Base-by-base conservation (phyloP, 108 stramenopile genomes). In the Conticribra guillardii region DNA sequence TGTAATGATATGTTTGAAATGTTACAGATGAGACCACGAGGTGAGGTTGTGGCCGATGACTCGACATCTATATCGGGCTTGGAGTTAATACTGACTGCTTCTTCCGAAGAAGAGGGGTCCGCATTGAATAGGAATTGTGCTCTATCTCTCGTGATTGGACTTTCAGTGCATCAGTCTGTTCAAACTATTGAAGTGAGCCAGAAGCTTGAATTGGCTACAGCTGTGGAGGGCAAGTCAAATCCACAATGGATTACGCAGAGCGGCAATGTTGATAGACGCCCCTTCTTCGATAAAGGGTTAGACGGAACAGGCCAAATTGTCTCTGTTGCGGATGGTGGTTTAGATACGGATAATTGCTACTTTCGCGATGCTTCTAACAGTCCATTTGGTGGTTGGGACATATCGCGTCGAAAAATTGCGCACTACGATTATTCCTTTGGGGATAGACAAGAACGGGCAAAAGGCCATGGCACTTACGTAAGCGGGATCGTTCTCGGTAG, bases 381-480 rank as follows among this genome's bases (percentile, higher is more conserved):
- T 8, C 41, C 66, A 28, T 74, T 65, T 73, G 67, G 75, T 0
- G 18, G 75, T 58, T 76, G 75, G 75, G 48, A 76, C 48, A 41
- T 57, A 17, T 34, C 54, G 22, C 75, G 62, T 31, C 53, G 83
- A 32, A 84, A 84, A 53, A 66, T 86, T 19, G 71, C 83, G 2
- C 64, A 76, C 50, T 86, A 86, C 65, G 74, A 70, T 44, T 47
- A 77, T 49, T 23, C 63, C 14, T 82, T 69, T 60, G 59, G 51
- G 14, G 69, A 80, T 24, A 37, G 64, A 17, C 14, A 31, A n/a
- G 82, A 86, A 32, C 44, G 26, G 23, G 37, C 32, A n/a, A 28
- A 41, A 49, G 85, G 85, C 0, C 85, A 84, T 44, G 85, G 85
- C 14, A 83, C 85, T 18, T 59, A 71, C 52, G 83, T 87, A 23